These are phyloP conservation scores for Calonectria fujianensis DNA, from an alignment of 2,329 filamentous ascomycete species.

Conservation along the genomic window DNA sequence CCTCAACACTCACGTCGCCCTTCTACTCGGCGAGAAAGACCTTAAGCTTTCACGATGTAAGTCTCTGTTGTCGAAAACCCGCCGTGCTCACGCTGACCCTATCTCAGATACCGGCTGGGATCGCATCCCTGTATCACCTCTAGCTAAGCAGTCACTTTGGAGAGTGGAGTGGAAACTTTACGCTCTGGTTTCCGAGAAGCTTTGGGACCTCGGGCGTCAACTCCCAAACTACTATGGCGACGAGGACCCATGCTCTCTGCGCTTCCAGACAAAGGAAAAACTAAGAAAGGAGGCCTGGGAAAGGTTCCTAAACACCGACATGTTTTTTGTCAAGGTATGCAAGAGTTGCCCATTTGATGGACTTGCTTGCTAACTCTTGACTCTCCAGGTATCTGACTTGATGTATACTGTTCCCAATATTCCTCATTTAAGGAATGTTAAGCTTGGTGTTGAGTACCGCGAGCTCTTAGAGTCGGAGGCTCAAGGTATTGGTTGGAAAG, in stretches of 20 bases:
- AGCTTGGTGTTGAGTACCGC: conserved; percentile 75
- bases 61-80: neutral
- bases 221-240: conserved; percentile 71
- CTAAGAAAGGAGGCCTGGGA: conserved; percentile 71
- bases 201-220: conserved; percentile 73
- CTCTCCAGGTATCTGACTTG: conserved; percentile 74
- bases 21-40: conserved; percentile 80
- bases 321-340: conserved; percentile 81
- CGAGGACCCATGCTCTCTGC: conserved; percentile 66
- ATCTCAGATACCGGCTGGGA: conserved; percentile 76
- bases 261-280: conserved; percentile 65
- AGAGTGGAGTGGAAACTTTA: conserved; percentile 74
- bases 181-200: conserved; percentile 69
- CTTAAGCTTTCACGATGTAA: conserved; percentile 75
- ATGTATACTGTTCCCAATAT: conserved; percentile 75
- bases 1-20: conserved; percentile 78
- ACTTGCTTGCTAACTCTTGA: conserved; percentile 36
- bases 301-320: conserved; percentile 74
- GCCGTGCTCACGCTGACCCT: conserved; percentile 19
- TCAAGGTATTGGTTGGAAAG: conserved; percentile 64
- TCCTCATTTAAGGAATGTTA: conserved; percentile 74
- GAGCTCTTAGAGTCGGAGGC: conserved; percentile 74
- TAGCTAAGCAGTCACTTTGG: conserved; percentile 78
- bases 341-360: neutral
- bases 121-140: conserved; percentile 69